Evolutionary conservation across 176 grass and related monocot species (phyloP).

Genomic region (Aegilops speltoides): DNA sequence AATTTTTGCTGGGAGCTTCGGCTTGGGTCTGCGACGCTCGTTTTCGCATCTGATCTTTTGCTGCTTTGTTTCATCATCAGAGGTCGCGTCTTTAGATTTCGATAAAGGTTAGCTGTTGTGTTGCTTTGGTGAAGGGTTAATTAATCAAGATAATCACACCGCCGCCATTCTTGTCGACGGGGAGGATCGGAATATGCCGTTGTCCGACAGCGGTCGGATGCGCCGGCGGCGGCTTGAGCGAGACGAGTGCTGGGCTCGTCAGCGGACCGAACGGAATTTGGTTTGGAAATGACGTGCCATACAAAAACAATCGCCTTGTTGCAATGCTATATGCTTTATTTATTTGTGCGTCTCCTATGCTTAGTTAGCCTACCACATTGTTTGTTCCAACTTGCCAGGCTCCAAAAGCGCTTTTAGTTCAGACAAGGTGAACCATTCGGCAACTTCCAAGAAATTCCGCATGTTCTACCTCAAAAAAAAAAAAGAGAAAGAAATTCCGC

Average conservation of each 20-base stretch:
- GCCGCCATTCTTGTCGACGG: background rate
- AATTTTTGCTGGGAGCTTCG: background rate
- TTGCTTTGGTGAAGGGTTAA: background rate
- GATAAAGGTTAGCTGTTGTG: background rate
- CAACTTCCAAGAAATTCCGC: too few relatives aligned
- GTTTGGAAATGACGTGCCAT: background rate
- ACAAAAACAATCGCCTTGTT: background rate
- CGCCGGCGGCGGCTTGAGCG: background rate
- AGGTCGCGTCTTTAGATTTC: too few relatives aligned
- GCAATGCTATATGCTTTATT: background rate
- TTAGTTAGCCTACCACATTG: too few relatives aligned
- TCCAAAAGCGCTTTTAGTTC: too few relatives aligned
- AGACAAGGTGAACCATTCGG: too few relatives aligned
- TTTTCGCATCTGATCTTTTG: background rate
- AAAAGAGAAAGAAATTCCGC: too few relatives aligned
- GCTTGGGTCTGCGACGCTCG: constrained; percentile 11
- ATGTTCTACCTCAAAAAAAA: too few relatives aligned
- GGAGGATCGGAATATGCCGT: background rate
- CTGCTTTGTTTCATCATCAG: background rate
- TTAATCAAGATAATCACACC: too few relatives aligned
- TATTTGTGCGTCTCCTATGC: too few relatives aligned
- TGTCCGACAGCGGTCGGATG: background rate
- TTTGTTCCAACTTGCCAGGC: too few relatives aligned
- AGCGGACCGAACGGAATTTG: background rate
- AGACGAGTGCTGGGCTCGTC: background rate